phyloP scores from a whole-genome alignment of 2,329 filamentous ascomycete genomes.

The Penicillium sp. region DNA sequence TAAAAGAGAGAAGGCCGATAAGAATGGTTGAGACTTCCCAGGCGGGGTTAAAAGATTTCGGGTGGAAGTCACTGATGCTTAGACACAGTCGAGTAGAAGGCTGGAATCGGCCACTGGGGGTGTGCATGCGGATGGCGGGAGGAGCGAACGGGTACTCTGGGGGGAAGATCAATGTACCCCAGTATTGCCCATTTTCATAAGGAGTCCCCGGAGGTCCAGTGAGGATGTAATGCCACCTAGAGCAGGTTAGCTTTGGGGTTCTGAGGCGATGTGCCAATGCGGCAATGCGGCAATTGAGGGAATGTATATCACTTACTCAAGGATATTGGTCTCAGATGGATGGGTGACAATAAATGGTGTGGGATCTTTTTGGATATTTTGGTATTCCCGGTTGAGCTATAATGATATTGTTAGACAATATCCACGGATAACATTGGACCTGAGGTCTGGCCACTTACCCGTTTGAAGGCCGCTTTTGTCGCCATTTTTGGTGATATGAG shows the following conservation, averaged over 20 bases:
- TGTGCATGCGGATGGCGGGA: slow-evolving; percentile 98
- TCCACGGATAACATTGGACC: background rate
- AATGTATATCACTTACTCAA: slow-evolving; percentile 62
- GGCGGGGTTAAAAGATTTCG: slow-evolving; percentile 95
- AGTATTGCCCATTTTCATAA: slow-evolving; percentile 94
- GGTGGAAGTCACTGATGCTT: slow-evolving; percentile 96
- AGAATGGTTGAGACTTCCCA: slow-evolving; percentile 98
- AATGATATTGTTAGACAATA: slow-evolving; percentile 9
- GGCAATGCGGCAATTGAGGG: too few relatives aligned
- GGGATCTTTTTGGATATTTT: slow-evolving; percentile 68
- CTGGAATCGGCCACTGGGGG: slow-evolving; percentile 91
- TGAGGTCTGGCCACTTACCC: slow-evolving; percentile 49
- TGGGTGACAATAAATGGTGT: slow-evolving; percentile 87
- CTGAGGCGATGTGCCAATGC: background rate
- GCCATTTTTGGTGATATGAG: slow-evolving; percentile 55
- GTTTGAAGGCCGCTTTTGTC: slow-evolving; percentile 69
- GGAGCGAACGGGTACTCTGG: slow-evolving; percentile 96
- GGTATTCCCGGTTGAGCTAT: slow-evolving; percentile 63
- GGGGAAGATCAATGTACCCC: slow-evolving; percentile 94
- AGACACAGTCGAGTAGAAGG: slow-evolving; percentile 88
- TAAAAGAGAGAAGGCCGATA: slow-evolving; percentile 90
- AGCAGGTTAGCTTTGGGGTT: slow-evolving; percentile 13
- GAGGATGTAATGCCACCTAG: slow-evolving; percentile 89
- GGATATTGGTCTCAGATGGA: slow-evolving; percentile 84
- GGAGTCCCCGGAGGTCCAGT: slow-evolving; percentile 92